Evolutionary conservation across 2,329 filamentous ascomycete genomes (phyloP), one percentile per base, ranked within the genome.

Genomic region (Ceratocystis harringtonii): DNA sequence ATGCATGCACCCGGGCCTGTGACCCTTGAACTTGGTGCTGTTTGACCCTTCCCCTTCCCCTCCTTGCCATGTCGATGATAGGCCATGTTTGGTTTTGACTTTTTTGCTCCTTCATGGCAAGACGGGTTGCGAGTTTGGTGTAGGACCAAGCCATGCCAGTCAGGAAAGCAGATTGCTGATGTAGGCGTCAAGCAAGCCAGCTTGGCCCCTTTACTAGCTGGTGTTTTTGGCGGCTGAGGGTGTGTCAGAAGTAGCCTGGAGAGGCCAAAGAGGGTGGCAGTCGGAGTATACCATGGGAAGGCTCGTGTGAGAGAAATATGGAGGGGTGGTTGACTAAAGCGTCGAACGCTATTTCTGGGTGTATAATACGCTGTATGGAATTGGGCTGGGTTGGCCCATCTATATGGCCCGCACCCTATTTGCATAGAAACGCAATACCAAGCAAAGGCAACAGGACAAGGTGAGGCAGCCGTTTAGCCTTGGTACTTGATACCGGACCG

Each of bases 51-150:
- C 36, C 36, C 36, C 36, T 41, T 41, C 36, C 36, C 36, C 36
- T 41, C 36, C 10, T 41, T 41, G 25, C 55, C 55, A 36, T 58
- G 28, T 41, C 12, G 36, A 41, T 32, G 30, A 58, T 30, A n/a
- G 55, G 28, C 36, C 15, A 36, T 58, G 55, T 58, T 58, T 58
- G 55, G 55, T 30, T 32, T 58, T 36, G 55, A 58, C 55, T 58
- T 58, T 58, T 17, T 32, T 58, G 55, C 55, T 58, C 30, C 55
- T 58, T 58, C 55, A 8, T 58, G 8, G 28, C 8, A 25, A 52
- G 48, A 19, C 10, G 22, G 48, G 48, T 25, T 19, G 15, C 5
- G 22, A 12, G 2, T 12, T 52, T 52, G 28, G 10, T 41, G 1
- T 41, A 41, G 12, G 36, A 41, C 36, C 2, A 41, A 41, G 36